phyloP scores from a whole-genome alignment of 345 rosid genomes.

The Boechera stricta region DNA sequence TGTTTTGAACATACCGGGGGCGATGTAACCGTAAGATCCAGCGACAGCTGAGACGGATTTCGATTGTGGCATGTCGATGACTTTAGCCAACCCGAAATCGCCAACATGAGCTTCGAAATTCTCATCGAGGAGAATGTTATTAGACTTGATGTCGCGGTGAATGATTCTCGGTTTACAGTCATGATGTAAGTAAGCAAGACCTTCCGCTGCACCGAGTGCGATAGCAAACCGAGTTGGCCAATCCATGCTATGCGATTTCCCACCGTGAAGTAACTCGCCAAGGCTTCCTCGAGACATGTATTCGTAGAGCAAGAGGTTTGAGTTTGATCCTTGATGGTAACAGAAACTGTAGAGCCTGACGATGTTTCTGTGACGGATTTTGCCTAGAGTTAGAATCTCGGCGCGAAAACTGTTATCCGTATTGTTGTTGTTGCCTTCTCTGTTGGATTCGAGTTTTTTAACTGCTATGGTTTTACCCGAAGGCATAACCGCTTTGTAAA shows the following conservation, averaged over 20 bases:
- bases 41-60: constrained; percentile 98
- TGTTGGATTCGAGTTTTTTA: constrained; percentile 74
- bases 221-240: constrained; percentile 84
- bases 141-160: constrained; percentile 96
- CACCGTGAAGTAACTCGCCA: constrained; percentile 85
- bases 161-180: constrained; percentile 92
- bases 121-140: constrained; percentile 86
- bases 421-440: constrained; percentile 72
- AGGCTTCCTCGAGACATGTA: constrained; percentile 86
- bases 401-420: constrained; percentile 88
- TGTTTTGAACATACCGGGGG: constrained; percentile 69
- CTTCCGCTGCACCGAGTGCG: constrained; percentile 97
- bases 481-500: constrained; percentile 80
- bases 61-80: constrained; percentile 89
- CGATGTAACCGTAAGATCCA: constrained; percentile 98
- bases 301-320: constrained; percentile 88
- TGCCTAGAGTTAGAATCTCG: constrained; percentile 88
- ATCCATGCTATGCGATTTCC: constrained; percentile 58
- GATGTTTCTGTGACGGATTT: constrained; percentile 90
- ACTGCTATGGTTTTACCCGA: constrained; percentile 78
- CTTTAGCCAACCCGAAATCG: constrained; percentile 97
- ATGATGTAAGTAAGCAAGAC: constrained; percentile 93
- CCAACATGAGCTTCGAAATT: constrained; percentile 97
- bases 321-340: constrained; percentile 84
- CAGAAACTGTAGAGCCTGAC: constrained; percentile 94